Evolutionary conservation across 2,329 filamentous ascomycete genomes (phyloP).

Genomic region (Cercospora berteroae): DNA sequence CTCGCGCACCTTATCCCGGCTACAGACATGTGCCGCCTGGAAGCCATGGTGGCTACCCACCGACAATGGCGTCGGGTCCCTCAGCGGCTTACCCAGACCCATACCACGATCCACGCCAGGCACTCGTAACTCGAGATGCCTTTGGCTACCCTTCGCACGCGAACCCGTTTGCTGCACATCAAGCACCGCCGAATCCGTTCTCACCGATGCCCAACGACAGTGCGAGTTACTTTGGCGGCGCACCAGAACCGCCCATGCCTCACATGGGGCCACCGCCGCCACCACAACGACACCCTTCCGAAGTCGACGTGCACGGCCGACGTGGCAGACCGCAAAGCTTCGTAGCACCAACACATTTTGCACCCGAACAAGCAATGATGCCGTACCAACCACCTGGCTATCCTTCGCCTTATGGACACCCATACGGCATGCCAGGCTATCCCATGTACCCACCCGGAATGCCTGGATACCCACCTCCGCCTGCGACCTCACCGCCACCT

Average conservation of each 20-base stretch:
- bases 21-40: constrained; percentile 34
- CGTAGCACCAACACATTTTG: constrained; percentile 30
- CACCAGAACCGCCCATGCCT: constrained; percentile 20
- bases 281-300: constrained; percentile 27
- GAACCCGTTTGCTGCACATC: constrained; percentile 42
- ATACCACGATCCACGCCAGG: constrained; percentile 30
- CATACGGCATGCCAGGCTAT: constrained; percentile 25
- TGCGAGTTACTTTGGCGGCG: constrained; percentile 40
- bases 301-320: constrained; percentile 22
- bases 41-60: constrained; percentile 38
- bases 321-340: constrained; percentile 31
- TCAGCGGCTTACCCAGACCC: constrained; percentile 25
- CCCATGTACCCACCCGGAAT: constrained; percentile 21
- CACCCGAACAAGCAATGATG: constrained; percentile 30
- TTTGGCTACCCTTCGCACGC: constrained; percentile 38
- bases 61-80: constrained; percentile 28
- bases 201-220: constrained; percentile 32
- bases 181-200: constrained; percentile 31
- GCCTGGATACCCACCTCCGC: constrained; percentile 24
- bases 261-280: constrained; percentile 26
- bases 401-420: constrained; percentile 20
- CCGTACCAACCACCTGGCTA: constrained; percentile 27
- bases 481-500: constrained; percentile 32
- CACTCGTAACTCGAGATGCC: constrained; percentile 36
- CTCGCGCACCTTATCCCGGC: constrained; percentile 36